Base-by-base conservation (phyloP, 139 green algal genomes). In the Closterium sp. region DNA sequence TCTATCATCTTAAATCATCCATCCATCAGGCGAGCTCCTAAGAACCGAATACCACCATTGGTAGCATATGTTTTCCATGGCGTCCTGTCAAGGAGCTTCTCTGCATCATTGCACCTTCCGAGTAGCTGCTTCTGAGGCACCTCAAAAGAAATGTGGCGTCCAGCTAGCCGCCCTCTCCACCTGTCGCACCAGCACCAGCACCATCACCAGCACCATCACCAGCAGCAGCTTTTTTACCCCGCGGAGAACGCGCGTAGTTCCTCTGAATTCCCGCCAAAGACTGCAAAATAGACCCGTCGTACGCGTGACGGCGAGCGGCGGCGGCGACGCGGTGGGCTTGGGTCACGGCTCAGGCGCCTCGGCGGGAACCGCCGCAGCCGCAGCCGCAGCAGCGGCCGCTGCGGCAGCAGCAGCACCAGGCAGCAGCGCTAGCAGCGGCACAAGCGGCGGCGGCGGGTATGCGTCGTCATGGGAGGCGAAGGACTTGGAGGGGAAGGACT, bases 391-490 rank as follows among this genome's bases (percentile, higher is more conserved):
- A 1, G 43, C 43, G 3, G 43, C 8, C 25, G 55, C 55, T 28
- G 38, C 36, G 5, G 36, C 36, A 6, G 36, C 36, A 12, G 4
- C 38, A 9, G 38, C 55, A 16, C 16, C 55, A 76, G 16, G 55
- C 55, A 19, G 25, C 55, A 19, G 55, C 38, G 38, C 3, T 10
- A 12, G 38, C 55, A 28, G 55, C 55, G 55, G 55, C 55, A 19
- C 16, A 16, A 16, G 43, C 43, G 43, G 43, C 43, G 55, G 55
- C 55, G 55, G 55, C 55, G 55, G 55, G 16, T 76, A 76, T 19
- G 55, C 55, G 55, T 76, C 55, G 55, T 87, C 84, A 19, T 87
- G 84, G 84, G 84, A 87, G 33, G 33, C 84, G 33, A 87, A 35
- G 84, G 33, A 87, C 25, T 34, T 25, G 19, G 33, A 87, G 84